These are phyloP conservation scores for Aspergillus funiculosus DNA, from an alignment of 495 filamentous ascomycete species.

Conservation along the genomic window DNA sequence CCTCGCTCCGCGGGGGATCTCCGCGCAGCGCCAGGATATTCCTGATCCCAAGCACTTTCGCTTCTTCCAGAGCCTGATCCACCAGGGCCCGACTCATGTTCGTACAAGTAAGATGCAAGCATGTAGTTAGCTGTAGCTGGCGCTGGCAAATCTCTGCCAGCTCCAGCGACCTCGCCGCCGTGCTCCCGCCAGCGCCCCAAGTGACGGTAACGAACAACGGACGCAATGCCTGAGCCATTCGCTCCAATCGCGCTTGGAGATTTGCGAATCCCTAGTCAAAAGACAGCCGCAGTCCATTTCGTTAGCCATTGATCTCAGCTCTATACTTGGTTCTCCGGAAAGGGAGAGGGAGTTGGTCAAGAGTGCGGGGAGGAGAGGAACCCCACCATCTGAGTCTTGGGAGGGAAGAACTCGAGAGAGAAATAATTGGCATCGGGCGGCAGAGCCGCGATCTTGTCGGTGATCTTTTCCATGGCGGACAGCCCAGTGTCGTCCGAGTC, in stretches of 20 bases:
- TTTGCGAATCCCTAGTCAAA: constrained; percentile 73
- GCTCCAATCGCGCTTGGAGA: constrained; percentile 83
- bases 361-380: constrained; percentile 24
- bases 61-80: constrained; percentile 84
- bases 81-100: constrained; percentile 88
- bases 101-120: constrained; percentile 92
- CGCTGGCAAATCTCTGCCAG: constrained; percentile 93
- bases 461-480: constrained; percentile 76
- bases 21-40: constrained; percentile 93
- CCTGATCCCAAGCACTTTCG: constrained; percentile 85
- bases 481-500: not conserved
- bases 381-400: constrained; percentile 83
- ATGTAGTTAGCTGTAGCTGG: constrained; percentile 87
- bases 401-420: constrained; percentile 98
- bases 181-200: constrained; percentile 95
- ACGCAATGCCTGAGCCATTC: constrained; percentile 85
- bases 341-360: not conserved
- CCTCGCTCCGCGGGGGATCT: constrained; percentile 85
- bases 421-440: constrained; percentile 78
- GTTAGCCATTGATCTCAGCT: constrained; percentile 18
- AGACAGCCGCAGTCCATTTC: not conserved
- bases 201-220: constrained; percentile 96
- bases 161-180: constrained; percentile 82
- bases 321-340: not conserved
- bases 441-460: constrained; percentile 90